These are phyloP conservation scores for Dryas octopetala DNA, from an alignment of 306 rosid genomes.

Conservation along the genomic window DNA sequence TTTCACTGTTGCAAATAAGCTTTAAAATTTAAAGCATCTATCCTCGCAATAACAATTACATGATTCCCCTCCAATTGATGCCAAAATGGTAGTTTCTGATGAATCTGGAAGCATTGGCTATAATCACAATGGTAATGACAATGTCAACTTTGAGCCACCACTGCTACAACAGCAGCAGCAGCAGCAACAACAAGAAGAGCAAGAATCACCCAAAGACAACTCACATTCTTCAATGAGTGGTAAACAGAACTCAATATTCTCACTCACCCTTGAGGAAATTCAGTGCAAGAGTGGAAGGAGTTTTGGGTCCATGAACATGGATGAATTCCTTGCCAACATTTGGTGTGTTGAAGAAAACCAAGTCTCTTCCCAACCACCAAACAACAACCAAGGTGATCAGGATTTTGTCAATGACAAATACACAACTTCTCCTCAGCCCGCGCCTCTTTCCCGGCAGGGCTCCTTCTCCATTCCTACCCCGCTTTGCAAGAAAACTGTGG, in stretches of 20 bases:
- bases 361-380: constrained; percentile 7
- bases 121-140: background rate
- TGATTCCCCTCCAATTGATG: background rate
- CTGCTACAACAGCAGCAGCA: background rate
- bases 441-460: constrained; percentile 18
- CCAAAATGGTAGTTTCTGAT: constrained; percentile 11
- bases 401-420: background rate
- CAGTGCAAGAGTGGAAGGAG: constrained; percentile 51
- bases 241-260: constrained; percentile 40
- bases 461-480: constrained; percentile 50
- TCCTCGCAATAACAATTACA: background rate
- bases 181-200: constrained; percentile 14
- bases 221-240: constrained; percentile 17
- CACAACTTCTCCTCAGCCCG: constrained; percentile 15
- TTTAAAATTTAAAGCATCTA: background rate
- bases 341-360: constrained; percentile 55
- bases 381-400: constrained; percentile 7
- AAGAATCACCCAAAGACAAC: constrained; percentile 23
- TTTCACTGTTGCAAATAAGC: background rate
- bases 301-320: constrained; percentile 68
- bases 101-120: constrained; percentile 9
- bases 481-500: constrained; percentile 62
- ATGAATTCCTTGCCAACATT: constrained; percentile 65
- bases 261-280: constrained; percentile 57
- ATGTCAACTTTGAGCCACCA: background rate